Conservation (phyloP, 352 stramenopile genomes). For the Globisporangium ultimum region DNA sequence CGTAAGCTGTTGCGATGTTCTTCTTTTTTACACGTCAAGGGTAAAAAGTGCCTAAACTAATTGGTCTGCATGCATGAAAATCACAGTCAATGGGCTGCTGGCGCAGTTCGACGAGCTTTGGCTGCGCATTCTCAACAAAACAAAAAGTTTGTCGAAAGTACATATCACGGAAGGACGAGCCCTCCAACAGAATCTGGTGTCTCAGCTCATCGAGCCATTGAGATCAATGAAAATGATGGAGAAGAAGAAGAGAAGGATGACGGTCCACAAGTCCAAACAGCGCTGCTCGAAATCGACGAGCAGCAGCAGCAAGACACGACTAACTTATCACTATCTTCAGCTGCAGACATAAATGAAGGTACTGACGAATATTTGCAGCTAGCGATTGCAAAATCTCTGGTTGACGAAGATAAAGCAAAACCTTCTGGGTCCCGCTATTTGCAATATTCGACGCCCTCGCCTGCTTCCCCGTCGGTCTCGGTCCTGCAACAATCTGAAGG, state of each 20-base stretch:
- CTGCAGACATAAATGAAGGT: background rate
- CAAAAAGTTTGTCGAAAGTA: slow-evolving; percentile 16
- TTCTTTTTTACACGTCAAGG: background rate
- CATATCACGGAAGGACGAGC: slow-evolving; percentile 1
- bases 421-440: slow-evolving; percentile 33
- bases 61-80: background rate
- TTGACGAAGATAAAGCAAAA: slow-evolving; percentile 18
- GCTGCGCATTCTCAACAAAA: slow-evolving; percentile 59
- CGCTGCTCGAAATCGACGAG: background rate
- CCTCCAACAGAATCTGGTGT: background rate
- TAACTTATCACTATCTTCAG: no score
- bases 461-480: slow-evolving; percentile 5
- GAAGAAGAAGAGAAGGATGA: slow-evolving; percentile 14
- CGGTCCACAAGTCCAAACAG: slow-evolving; percentile 1
- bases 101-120: slow-evolving; percentile 66
- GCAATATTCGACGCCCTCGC: slow-evolving; percentile 30
- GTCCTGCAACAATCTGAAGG: background rate
- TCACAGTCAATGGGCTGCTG: slow-evolving; percentile 77
- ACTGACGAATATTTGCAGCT: slow-evolving; percentile 29
- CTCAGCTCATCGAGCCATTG: slow-evolving; percentile 1
- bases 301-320: background rate
- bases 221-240: slow-evolving; percentile 19
- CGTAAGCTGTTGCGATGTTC: slow-evolving; percentile 24
- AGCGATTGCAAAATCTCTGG: slow-evolving; percentile 32
- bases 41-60: background rate